phyloP scores from a whole-genome alignment of 2,329 filamentous ascomycete species.

The Fusarium sp. region DNA sequence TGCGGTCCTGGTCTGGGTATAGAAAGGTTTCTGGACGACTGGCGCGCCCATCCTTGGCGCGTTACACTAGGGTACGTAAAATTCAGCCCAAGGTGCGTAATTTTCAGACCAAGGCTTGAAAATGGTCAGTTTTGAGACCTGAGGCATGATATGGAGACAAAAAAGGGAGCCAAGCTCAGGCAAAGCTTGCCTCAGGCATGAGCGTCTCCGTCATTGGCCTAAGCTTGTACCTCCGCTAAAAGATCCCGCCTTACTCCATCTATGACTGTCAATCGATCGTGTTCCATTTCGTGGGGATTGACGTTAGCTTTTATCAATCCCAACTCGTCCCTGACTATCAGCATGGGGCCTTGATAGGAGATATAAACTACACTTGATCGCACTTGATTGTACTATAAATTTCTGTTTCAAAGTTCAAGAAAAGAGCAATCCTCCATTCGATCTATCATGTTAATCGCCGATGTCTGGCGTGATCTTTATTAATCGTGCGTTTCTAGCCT shows the following conservation, averaged over 20 bases:
- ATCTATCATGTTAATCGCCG: constrained; percentile 1
- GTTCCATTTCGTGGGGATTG: constrained; percentile 26
- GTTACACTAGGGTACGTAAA: constrained; percentile 34
- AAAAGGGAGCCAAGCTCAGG: constrained; percentile 12
- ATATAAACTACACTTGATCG: background rate
- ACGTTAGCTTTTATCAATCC: constrained; percentile 16
- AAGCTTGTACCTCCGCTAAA: constrained; percentile 36
- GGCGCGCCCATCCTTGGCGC: constrained; percentile 4
- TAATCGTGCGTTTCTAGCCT: constrained; percentile 16
- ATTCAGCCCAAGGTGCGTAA: constrained; percentile 41
- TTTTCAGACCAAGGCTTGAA: constrained; percentile 1
- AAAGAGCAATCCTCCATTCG: background rate
- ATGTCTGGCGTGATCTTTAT: constrained; percentile 14
- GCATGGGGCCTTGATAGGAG: background rate
- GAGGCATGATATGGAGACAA: constrained; percentile 32
- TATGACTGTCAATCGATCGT: constrained; percentile 15
- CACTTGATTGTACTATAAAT: background rate
- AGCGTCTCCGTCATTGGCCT: constrained; percentile 28
- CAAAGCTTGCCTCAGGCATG: constrained; percentile 48
- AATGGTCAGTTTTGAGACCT: constrained; percentile 25
- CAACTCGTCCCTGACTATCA: background rate
- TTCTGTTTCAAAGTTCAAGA: background rate
- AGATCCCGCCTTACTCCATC: background rate
- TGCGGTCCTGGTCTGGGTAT: constrained; percentile 7
- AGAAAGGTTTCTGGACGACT: background rate